These are phyloP conservation scores for Penicillium waksmanii DNA, from an alignment of 495 filamentous ascomycete species.

Conservation along the genomic window DNA sequence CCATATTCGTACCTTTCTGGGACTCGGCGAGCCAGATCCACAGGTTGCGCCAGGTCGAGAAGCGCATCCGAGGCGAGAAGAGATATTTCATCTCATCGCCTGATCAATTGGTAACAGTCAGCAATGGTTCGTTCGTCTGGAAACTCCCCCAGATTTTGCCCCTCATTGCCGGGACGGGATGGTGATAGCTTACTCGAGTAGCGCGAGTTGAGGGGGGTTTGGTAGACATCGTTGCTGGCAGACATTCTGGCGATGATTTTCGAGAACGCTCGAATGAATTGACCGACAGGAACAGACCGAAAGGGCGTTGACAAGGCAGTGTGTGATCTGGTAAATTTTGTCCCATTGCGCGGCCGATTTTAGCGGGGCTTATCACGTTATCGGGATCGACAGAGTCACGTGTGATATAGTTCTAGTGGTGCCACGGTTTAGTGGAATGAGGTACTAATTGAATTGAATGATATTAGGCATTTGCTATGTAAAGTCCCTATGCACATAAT, in stretches of 20 bases:
- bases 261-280: conserved; percentile 27
- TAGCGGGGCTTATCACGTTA: conserved; percentile 53
- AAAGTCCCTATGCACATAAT: neutral
- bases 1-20: conserved; percentile 61
- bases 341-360: conserved; percentile 19
- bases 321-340: conserved; percentile 42
- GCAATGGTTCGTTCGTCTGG: neutral
- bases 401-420: conserved; percentile 5
- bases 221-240: conserved; percentile 64
- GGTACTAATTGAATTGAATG: too few relatives aligned
- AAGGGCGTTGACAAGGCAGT: conserved; percentile 19
- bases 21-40: conserved; percentile 86
- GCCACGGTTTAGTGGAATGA: neutral
- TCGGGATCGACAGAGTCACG: conserved; percentile 30
- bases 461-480: conserved; percentile 3
- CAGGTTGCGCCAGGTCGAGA: conserved; percentile 75
- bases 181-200: conserved; percentile 63
- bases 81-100: conserved; percentile 57
- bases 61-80: conserved; percentile 73
- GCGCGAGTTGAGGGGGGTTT: conserved; percentile 73
- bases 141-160: conserved; percentile 13
- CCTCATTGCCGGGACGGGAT: conserved; percentile 12
- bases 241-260: conserved; percentile 54
- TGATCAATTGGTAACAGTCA: conserved; percentile 23
- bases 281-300: conserved; percentile 24